Percentiles rank a stretch among this genome's conserved stretches.
Evolutionary conservation across 371 early-diverging fungal genomes (phyloP).

Genomic region (Mucor lusitanicus): DNA sequence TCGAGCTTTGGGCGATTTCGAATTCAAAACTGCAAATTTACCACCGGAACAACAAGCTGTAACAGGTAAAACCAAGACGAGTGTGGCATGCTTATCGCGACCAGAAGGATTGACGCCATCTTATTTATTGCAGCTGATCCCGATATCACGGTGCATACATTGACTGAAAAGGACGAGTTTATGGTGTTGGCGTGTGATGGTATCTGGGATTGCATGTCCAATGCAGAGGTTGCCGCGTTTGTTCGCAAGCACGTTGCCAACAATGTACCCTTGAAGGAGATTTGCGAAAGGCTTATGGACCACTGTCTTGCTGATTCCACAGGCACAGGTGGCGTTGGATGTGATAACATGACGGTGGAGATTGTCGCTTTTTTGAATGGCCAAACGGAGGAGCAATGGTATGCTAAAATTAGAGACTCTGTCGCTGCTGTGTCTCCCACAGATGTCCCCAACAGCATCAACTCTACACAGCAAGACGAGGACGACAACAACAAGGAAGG

Average conservation of each 20-base stretch:
- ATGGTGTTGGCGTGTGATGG: conserved; percentile 97
- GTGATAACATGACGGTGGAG: conserved; percentile 98
- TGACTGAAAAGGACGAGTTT: conserved; percentile 85
- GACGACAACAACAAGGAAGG: not conserved
- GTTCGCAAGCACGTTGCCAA: conserved; percentile 68
- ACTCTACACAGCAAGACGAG: conserved; percentile 4
- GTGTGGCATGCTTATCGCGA: too few relatives aligned
- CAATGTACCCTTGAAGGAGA: conserved; percentile 54
- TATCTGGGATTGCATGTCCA: conserved; percentile 96
- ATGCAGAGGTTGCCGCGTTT: conserved; percentile 86
- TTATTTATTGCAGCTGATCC: conserved; percentile 73
- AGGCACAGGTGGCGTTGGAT: conserved; percentile 89
- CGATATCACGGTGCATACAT: conserved; percentile 67
- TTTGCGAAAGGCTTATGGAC: conserved; percentile 91
- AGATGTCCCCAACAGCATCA: conserved; percentile 15
- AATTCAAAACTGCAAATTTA: conserved; percentile 80
- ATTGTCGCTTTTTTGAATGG: conserved; percentile 88
- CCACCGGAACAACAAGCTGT: conserved; percentile 89
- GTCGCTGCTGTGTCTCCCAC: not conserved
- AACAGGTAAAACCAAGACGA: too few relatives aligned
- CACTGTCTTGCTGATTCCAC: conserved; percentile 83
- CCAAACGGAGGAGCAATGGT: conserved; percentile 72
- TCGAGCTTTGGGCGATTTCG: conserved; percentile 96
- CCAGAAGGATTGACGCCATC: too few relatives aligned
- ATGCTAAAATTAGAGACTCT: conserved; percentile 19